Percentiles rank a stretch among this genome's conserved stretches.
phyloP scores from a whole-genome alignment of 2,329 filamentous ascomycete species.

The Bipolaris zeicola region DNA sequence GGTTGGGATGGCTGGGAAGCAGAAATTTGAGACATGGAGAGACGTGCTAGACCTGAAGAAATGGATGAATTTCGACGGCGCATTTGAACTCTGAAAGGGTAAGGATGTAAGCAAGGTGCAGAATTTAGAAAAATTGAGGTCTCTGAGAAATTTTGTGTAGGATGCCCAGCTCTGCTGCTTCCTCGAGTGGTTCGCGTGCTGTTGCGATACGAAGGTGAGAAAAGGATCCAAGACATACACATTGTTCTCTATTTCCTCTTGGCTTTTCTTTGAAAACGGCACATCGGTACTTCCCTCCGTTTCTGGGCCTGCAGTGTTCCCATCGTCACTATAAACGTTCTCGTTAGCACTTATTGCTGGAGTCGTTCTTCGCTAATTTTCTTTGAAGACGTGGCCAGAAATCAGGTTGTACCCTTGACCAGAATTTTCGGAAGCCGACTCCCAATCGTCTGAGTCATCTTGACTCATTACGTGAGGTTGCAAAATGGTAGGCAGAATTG shows the following conservation, averaged over 20 bases:
- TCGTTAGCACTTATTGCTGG: not conserved
- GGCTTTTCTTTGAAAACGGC: not conserved
- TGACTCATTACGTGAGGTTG: constrained; percentile 1
- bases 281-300: not conserved
- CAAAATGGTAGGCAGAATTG: not conserved
- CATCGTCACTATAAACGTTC: not conserved
- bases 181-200: not conserved
- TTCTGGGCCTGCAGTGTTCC: not conserved
- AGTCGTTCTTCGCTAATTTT: not conserved
- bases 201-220: not conserved
- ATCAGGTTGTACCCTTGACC: not conserved
- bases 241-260: constrained; percentile 7
- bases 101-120: not conserved
- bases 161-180: not conserved
- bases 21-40: not conserved
- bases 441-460: constrained; percentile 5
- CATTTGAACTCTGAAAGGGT: not conserved
- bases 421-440: not conserved
- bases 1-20: constrained; percentile 5
- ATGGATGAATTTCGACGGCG: constrained; percentile 3
- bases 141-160: not conserved
- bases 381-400: not conserved
- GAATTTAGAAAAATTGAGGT: not conserved
- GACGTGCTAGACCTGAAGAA: constrained; percentile 3
- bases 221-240: constrained; percentile 2